Conservation (phyloP, 2,329 filamentous ascomycete species). For the Dactylellina sp. region DNA sequence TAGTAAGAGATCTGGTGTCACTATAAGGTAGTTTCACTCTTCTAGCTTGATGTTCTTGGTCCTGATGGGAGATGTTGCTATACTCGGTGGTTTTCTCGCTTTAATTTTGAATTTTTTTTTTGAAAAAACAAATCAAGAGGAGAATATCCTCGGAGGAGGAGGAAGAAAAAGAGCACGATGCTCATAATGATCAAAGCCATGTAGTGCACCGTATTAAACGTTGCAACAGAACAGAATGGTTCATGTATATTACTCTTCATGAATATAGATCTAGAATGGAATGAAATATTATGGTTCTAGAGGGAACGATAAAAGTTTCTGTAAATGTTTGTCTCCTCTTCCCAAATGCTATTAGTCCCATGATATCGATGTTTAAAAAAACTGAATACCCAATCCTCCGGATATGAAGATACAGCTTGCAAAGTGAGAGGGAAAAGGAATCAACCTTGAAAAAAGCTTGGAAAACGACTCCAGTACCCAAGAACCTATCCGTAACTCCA, state of each 20-base stretch:
- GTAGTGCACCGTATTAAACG: not conserved
- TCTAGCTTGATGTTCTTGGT: not conserved
- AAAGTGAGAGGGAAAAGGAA: too few species aligned
- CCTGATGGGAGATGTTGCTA: not conserved
- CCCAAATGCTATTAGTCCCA: too few species aligned
- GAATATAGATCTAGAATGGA: constrained; percentile 49
- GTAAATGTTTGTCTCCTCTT: too few species aligned
- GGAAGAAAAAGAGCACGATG: not conserved
- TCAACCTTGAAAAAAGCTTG: not conserved
- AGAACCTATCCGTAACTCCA: not conserved
- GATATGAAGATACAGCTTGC: too few species aligned
- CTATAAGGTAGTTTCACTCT: constrained; percentile 70
- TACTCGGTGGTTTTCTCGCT: not conserved
- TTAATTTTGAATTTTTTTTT: not conserved
- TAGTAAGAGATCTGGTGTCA: constrained; percentile 82
- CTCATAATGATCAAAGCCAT: not conserved
- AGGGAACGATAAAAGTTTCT: not conserved
- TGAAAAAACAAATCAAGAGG: too few species aligned
- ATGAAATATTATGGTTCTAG: constrained; percentile 4
- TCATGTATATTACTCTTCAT: constrained; percentile 39
- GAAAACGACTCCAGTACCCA: not conserved
- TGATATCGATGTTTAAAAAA: too few species aligned
- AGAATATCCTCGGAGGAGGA: too few species aligned
- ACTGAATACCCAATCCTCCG: too few species aligned
- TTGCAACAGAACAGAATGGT: constrained; percentile 18